Percentiles rank a stretch among this genome's conserved stretches.
Conservation (phyloP, 805 yeast species). For the Sugiyamaella boreocaroliniensis region DNA sequence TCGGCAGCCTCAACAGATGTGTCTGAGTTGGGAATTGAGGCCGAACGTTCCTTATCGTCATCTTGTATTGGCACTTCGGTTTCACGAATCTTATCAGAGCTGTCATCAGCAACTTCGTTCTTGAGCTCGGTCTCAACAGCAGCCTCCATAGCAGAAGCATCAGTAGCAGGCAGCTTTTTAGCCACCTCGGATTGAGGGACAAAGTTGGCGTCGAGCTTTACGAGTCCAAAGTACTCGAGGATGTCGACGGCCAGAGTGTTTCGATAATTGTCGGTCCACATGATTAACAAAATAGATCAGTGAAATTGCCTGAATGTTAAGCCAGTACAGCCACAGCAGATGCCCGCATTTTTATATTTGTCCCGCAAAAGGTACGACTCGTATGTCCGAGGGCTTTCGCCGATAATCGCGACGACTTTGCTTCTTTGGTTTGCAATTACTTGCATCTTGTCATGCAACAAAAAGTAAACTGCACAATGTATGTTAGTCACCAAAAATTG, state of each 20-base stretch:
- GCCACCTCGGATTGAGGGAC: conserved; percentile 4
- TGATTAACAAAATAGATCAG: too few species aligned
- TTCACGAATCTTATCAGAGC: neutral
- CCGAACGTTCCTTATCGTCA: neutral
- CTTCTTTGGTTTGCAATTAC: too few species aligned
- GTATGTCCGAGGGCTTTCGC: neutral
- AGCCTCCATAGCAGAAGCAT: neutral
- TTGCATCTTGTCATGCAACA: neutral
- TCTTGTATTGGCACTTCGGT: neutral
- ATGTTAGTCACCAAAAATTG: neutral
- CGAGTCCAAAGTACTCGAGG: conserved; percentile 10
- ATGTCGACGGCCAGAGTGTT: conserved; percentile 13
- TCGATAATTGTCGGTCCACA: conserved; percentile 9
- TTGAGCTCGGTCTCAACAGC: neutral
- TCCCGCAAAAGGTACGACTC: neutral
- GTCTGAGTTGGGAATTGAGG: neutral
- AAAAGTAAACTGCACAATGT: neutral
- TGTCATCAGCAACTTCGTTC: neutral
- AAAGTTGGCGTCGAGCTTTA: conserved; percentile 9
- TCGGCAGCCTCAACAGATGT: conserved; percentile 1
- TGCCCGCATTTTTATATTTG: neutral
- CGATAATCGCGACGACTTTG: too few species aligned
- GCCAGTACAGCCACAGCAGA: too few species aligned
- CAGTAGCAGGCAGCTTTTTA: neutral
- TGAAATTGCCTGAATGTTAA: too few species aligned